Evolutionary conservation across 1,284 basidiomycete genomes (phyloP).

Genomic region (Puccinia polysora): DNA sequence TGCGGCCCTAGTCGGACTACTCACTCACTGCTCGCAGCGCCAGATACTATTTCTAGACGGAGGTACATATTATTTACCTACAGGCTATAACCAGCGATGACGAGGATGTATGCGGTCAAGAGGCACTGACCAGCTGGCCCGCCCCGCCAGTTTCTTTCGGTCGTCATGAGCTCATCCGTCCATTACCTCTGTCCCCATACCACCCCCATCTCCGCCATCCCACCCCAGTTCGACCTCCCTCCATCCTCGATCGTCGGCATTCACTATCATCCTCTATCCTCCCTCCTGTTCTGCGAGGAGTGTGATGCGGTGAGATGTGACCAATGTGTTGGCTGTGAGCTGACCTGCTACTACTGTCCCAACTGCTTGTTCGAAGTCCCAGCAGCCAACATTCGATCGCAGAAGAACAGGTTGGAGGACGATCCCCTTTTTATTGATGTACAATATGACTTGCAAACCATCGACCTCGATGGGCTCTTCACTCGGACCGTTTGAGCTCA

Average conservation of each 20-base stretch:
- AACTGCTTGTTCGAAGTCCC: slow-evolving; percentile 99
- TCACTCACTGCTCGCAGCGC: too few species aligned
- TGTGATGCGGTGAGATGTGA: slow-evolving; percentile 92
- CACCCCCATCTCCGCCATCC: slow-evolving; percentile 27
- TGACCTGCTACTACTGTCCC: slow-evolving; percentile 94
- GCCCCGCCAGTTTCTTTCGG: too few species aligned
- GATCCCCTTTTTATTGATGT: not conserved
- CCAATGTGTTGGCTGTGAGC: slow-evolving; percentile 82
- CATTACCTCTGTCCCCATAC: slow-evolving; percentile 44
- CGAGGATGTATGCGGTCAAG: too few species aligned
- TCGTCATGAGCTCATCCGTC: slow-evolving; percentile 32
- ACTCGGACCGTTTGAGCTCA: not conserved
- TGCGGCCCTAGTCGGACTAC: too few species aligned
- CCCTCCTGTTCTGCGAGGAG: slow-evolving; percentile 95
- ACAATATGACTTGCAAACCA: too few species aligned
- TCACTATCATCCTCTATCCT: slow-evolving; percentile 70
- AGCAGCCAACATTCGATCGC: slow-evolving; percentile 85
- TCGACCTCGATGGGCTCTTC: not conserved
- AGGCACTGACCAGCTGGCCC: too few species aligned
- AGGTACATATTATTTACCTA: too few species aligned
- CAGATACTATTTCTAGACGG: too few species aligned
- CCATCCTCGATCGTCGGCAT: not conserved
- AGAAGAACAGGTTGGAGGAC: slow-evolving; percentile 74
- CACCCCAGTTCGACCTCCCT: slow-evolving; percentile 23
- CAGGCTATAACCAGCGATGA: too few species aligned